Conservation (phyloP, 352 stramenopile species). For the Phytopythium aichiense region DNA sequence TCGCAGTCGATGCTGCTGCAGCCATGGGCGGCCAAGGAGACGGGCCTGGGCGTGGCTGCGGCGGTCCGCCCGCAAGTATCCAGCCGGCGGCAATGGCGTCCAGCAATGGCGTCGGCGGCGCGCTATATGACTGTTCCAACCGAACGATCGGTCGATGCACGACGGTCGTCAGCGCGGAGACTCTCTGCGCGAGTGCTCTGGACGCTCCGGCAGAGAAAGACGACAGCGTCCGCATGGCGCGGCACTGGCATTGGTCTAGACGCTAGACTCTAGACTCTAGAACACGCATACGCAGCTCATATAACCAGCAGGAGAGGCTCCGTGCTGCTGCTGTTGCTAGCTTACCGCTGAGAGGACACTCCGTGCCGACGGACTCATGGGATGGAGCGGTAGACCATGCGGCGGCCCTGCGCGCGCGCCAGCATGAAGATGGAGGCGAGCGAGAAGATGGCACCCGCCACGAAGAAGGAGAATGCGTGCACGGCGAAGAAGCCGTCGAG, state of each 20-base stretch:
- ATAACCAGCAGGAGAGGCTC: background rate
- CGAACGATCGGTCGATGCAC: background rate
- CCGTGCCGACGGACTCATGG: slow-evolving; percentile 12
- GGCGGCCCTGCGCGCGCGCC: slow-evolving; percentile 39
- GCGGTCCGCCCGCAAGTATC: background rate
- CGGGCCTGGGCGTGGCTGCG: background rate
- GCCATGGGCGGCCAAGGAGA: no score
- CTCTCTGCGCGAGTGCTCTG: background rate
- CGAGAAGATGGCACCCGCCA: slow-evolving; percentile 54
- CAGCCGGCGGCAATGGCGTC: background rate
- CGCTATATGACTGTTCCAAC: background rate
- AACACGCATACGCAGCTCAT: background rate
- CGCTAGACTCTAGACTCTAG: background rate
- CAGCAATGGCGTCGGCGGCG: background rate
- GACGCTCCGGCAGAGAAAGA: background rate
- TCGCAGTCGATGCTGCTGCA: background rate
- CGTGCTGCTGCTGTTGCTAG: background rate
- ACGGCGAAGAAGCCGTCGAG: slow-evolving; percentile 18
- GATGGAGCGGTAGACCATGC: slow-evolving; percentile 62
- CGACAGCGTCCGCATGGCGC: background rate
- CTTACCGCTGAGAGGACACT: background rate
- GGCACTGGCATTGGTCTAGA: background rate
- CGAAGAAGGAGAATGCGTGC: slow-evolving; percentile 51
- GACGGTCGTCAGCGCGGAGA: background rate
- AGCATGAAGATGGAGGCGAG: slow-evolving; percentile 34